Conservation (phyloP, 148 eudicot genomes). For the Diospyros lotus region DNA sequence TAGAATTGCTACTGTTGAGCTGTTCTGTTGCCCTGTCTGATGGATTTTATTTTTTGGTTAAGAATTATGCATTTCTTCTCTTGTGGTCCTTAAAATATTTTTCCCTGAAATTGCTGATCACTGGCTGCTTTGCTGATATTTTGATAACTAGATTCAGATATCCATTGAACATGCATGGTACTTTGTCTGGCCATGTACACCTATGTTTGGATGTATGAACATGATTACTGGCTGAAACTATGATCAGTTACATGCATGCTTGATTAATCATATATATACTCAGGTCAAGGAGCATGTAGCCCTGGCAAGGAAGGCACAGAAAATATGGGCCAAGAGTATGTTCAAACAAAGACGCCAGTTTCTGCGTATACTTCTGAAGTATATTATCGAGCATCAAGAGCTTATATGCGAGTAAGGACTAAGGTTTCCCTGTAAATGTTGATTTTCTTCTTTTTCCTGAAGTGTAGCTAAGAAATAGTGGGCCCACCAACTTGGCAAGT, state of each 20-base stretch:
- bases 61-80: background rate
- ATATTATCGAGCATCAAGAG: constrained; percentile 91
- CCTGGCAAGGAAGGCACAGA: constrained; percentile 90
- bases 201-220: background rate
- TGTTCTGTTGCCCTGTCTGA: background rate
- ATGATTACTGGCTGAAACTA: constrained; percentile 12
- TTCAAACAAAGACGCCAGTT: constrained; percentile 97
- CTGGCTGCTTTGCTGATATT: background rate
- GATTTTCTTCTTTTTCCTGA: background rate
- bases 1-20: background rate
- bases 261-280: constrained; percentile 11
- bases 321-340: constrained; percentile 86
- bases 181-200: background rate
- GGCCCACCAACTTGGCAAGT: background rate
- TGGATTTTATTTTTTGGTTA: background rate
- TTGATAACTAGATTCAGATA: background rate
- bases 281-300: constrained; percentile 89
- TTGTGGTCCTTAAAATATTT: background rate
- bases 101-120: background rate
- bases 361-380: constrained; percentile 86
- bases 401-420: constrained; percentile 95
- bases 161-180: background rate
- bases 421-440: background rate
- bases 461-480: background rate
- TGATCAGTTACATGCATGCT: background rate